These are phyloP conservation scores for Chromosphaera perkinsii DNA, from an alignment of 208 protist genomes.

Conservation along the genomic window DNA sequence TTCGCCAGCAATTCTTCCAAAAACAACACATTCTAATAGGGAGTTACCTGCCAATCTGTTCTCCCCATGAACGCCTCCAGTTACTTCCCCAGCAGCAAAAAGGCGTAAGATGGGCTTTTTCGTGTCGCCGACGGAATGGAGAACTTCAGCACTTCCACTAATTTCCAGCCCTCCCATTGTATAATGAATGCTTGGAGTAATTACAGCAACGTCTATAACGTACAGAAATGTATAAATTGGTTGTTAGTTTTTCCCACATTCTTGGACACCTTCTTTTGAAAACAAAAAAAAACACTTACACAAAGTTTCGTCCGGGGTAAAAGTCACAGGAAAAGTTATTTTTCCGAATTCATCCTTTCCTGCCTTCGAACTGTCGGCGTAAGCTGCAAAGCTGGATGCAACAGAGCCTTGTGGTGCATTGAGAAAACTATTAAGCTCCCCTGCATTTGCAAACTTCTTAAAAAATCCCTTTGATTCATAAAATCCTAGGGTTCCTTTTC, in stretches of 20 bases:
- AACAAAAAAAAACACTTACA: constrained; percentile 26
- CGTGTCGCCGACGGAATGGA: constrained; percentile 37
- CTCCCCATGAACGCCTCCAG: constrained; percentile 85
- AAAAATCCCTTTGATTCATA: constrained; percentile 44
- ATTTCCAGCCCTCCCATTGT: constrained; percentile 84
- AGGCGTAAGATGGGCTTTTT: constrained; percentile 66
- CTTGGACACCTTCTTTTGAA: background rate
- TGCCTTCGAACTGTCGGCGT: constrained; percentile 21
- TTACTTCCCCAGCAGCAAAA: constrained; percentile 88
- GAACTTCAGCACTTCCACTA: constrained; percentile 60
- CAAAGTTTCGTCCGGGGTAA: constrained; percentile 26
- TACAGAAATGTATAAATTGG: background rate
- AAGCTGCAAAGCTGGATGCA: constrained; percentile 34
- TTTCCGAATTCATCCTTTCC: constrained; percentile 67
- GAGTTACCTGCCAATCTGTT: constrained; percentile 92
- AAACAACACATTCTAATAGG: constrained; percentile 84
- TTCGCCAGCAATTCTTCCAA: constrained; percentile 4
- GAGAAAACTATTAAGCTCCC: constrained; percentile 30
- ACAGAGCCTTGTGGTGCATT: constrained; percentile 19
- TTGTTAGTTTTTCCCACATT: background rate
- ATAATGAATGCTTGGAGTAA: constrained; percentile 89
- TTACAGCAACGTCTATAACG: constrained; percentile 49
- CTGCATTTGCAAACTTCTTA: constrained; percentile 17
- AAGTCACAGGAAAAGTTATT: constrained; percentile 39
- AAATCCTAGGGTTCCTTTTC: constrained; percentile 64